Conservation (phyloP, 371 early-diverging fungal species). For the Syncephalastrum sp. region DNA sequence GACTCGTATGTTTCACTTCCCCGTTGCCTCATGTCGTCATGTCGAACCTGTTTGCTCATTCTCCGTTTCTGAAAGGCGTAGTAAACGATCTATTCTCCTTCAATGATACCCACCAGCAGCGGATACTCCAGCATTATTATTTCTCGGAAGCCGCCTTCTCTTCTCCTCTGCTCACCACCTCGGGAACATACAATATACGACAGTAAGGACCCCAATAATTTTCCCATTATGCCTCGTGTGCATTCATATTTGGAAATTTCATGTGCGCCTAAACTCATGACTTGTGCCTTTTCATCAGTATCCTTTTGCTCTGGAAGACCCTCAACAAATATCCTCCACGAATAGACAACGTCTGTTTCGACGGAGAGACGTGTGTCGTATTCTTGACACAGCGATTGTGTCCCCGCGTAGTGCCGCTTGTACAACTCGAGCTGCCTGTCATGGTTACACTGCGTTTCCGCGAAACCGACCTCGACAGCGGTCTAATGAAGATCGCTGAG, state of each 20-base stretch:
- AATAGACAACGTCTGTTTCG: constrained; percentile 18
- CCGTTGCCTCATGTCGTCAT: neutral
- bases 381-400: constrained; percentile 22
- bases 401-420: constrained; percentile 21
- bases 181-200: constrained; percentile 17
- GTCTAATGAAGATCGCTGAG: constrained; percentile 14
- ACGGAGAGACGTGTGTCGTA: constrained; percentile 19
- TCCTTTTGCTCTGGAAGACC: constrained; percentile 23
- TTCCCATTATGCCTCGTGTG: neutral
- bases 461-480: constrained; percentile 24
- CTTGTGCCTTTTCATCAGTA: neutral
- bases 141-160: constrained; percentile 21
- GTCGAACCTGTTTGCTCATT: neutral
- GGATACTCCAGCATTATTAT: constrained; percentile 19
- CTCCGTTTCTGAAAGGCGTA: constrained; percentile 8
- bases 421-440: constrained; percentile 19
- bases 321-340: constrained; percentile 18
- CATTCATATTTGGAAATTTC: constrained; percentile 3
- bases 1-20: constrained; percentile 1
- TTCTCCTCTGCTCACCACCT: constrained; percentile 19
- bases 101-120: constrained; percentile 15
- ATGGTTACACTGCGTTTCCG: constrained; percentile 17
- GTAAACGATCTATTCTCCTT: constrained; percentile 22
- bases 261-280: neutral
- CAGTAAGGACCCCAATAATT: constrained; percentile 12